Evolutionary conservation across 192 early-diverging fungal genomes (phyloP).

Genomic region (Linnemannia elongata): DNA sequence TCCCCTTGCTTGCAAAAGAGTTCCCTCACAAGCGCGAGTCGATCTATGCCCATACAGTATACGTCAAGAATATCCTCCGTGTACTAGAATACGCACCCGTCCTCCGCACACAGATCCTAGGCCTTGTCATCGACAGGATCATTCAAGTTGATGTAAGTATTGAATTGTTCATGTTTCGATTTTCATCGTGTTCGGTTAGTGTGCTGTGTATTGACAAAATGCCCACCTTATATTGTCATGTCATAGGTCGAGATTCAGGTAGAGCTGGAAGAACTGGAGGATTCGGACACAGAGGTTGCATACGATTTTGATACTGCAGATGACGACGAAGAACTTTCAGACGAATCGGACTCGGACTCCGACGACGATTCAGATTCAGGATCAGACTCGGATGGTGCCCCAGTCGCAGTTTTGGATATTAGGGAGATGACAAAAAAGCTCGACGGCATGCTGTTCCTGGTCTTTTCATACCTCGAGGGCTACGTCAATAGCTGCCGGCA

Average conservation of each 20-base stretch:
- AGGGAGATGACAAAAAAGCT: constrained; percentile 77
- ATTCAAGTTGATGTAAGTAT: constrained; percentile 89
- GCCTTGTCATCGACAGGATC: constrained; percentile 84
- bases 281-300: constrained; percentile 62
- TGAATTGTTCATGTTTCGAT: not conserved
- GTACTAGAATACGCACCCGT: constrained; percentile 83
- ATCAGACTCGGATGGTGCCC: constrained; percentile 56
- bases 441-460: constrained; percentile 77
- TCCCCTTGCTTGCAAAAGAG: constrained; percentile 69
- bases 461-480: constrained; percentile 73
- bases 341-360: constrained; percentile 55
- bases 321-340: constrained; percentile 53
- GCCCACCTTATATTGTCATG: not conserved
- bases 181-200: not conserved
- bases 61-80: constrained; percentile 81
- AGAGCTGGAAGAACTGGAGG: constrained; percentile 88
- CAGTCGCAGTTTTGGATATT: constrained; percentile 60
- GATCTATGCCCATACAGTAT: constrained; percentile 69
- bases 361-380: constrained; percentile 63
- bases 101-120: constrained; percentile 77
- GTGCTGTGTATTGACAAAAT: constrained; percentile 2
- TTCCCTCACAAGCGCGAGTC: constrained; percentile 83
- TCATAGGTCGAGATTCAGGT: constrained; percentile 88
- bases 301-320: constrained; percentile 49
- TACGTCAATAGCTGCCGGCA: constrained; percentile 46